Evolutionary conservation across 495 filamentous ascomycete species (phyloP), one percentile per base, ranked within the genome.

Genomic region (Aspergillus nidulans): DNA sequence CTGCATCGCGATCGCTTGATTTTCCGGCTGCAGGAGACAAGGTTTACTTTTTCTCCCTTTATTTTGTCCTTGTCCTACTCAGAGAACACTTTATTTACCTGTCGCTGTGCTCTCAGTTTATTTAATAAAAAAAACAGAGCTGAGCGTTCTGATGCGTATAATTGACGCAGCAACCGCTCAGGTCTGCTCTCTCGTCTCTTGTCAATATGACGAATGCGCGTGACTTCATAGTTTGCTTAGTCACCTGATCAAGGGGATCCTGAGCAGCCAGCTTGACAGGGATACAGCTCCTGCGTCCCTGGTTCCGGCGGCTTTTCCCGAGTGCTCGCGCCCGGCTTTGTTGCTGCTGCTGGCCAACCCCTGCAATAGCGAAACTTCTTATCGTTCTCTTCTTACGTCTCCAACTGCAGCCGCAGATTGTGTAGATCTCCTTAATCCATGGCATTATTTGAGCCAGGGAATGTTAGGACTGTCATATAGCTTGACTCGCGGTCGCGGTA

Each of bases 291-390:
- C 51, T 53, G 41, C 12, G 41, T 38, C 44, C 53, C 53, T 55
- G 53, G 44, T 15, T 39, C 34, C 53, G 43, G 53, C 53, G 53
- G 53, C 15, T 55, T 55, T 55, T 55, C 53, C 53, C 53, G 53
- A 55, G 53, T 32, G 28, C 28, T 39, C 36, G 2, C 15, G 13
- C 36, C 3, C 36, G 8, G 15, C 36, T 39, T 39, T 16, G 5
- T 39, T 6, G 32, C 32, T 7, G 9, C 10, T 34, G 30, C 15
- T 28, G 5, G 26, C n/a, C 30, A 12, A 34, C 30, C 30, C 30
- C 30, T 34, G 30, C 30, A 34, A 34, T 34, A 34, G 15, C 30
- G 9, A 34, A 6, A 10, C 15, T 34, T 28, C 15, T 34, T 34
- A 34, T 34, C 30, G 30, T 34, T 34, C 30, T 34, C 15, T 34